These are phyloP conservation scores for Xerocomellus amylosporus DNA, from an alignment of 768 basidiomycete species.

Conservation along the genomic window DNA sequence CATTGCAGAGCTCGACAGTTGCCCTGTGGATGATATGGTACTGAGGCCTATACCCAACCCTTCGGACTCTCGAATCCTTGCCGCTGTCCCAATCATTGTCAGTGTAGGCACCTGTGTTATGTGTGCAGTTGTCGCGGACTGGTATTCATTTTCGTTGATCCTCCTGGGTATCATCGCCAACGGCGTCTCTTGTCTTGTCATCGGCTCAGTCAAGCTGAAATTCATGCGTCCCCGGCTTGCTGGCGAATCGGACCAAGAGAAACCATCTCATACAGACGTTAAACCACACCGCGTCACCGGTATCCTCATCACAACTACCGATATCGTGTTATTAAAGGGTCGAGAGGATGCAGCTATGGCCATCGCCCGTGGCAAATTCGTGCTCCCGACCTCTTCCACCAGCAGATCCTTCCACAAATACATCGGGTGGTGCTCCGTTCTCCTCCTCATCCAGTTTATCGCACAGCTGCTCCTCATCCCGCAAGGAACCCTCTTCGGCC, in stretches of 20 bases:
- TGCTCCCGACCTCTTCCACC: background rate
- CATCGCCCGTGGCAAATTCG: conserved; percentile 6
- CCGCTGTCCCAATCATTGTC: conserved; percentile 2
- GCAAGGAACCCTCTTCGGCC: conserved; percentile 10
- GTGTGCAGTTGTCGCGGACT: conserved; percentile 19
- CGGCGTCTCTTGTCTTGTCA: conserved; percentile 25
- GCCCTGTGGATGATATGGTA: background rate
- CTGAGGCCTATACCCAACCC: background rate
- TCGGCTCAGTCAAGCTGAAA: conserved; percentile 22
- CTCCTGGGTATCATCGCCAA: conserved; percentile 30
- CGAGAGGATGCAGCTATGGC: conserved; percentile 14
- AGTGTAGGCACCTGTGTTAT: background rate
- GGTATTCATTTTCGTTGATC: conserved; percentile 31
- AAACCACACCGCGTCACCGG: background rate
- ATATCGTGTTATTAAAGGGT: conserved; percentile 10
- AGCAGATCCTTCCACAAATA: conserved; percentile 1
- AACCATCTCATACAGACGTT: too few species aligned
- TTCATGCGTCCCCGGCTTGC: conserved; percentile 3
- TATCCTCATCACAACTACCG: conserved; percentile 1
- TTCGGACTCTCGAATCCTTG: background rate
- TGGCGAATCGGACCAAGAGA: background rate
- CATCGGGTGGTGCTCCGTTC: conserved; percentile 26
- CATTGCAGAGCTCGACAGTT: background rate
- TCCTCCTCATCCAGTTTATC: conserved; percentile 30
- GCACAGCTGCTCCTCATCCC: conserved; percentile 24